These are phyloP conservation scores for Suillus americanus DNA, from an alignment of 768 basidiomycete genomes.

Conservation along the genomic window DNA sequence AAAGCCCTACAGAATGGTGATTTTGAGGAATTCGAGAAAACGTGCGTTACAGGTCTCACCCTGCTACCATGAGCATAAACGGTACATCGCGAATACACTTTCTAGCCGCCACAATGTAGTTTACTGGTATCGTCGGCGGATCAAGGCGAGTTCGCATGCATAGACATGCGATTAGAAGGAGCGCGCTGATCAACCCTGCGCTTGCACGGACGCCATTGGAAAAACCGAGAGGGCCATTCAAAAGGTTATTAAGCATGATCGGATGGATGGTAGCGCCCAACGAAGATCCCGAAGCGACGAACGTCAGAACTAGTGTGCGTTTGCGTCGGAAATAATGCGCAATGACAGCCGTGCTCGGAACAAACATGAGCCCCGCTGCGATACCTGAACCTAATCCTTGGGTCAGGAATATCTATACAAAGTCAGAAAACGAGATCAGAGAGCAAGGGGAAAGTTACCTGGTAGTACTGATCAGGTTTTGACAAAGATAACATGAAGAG, in stretches of 20 bases:
- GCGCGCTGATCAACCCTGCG: constrained; percentile 39
- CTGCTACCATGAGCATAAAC: constrained; percentile 18
- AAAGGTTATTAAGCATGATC: constrained; percentile 32
- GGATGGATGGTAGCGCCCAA: constrained; percentile 25
- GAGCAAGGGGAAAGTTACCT: constrained; percentile 28
- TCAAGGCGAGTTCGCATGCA: constrained; percentile 42
- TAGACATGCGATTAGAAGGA: constrained; percentile 34
- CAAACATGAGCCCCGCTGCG: constrained; percentile 44
- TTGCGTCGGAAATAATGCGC: constrained; percentile 45
- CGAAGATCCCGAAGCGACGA: constrained; percentile 40
- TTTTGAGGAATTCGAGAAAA: not conserved
- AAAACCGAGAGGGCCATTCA: constrained; percentile 31
- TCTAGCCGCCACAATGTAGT: constrained; percentile 18
- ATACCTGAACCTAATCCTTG: constrained; percentile 50
- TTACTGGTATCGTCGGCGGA: constrained; percentile 19
- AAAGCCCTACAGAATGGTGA: constrained; percentile 10
- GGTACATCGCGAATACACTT: constrained; percentile 15
- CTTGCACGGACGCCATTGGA: constrained; percentile 50
- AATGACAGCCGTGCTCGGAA: constrained; percentile 43
- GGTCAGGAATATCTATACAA: constrained; percentile 42
- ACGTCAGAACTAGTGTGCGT: constrained; percentile 44
- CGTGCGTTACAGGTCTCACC: constrained; percentile 15
- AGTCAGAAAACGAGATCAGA: not conserved
- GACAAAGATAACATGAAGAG: constrained; percentile 44
- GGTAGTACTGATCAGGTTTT: constrained; percentile 41